Conservation (phyloP, 2,329 filamentous ascomycete species). For the Lomentospora prolificans region DNA sequence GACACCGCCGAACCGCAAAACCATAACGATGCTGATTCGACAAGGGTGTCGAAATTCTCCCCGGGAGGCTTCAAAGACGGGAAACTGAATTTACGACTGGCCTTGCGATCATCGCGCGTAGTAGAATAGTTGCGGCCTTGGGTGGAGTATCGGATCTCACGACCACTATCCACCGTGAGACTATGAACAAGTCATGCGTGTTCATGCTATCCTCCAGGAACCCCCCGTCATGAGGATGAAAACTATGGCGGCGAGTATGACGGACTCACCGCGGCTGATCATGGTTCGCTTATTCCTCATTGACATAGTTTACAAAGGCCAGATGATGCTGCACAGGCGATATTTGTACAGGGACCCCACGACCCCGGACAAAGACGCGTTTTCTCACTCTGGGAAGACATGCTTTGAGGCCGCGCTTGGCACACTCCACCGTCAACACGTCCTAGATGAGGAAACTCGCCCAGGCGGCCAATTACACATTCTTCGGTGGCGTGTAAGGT, state of each 20-base stretch:
- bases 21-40: constrained; percentile 32
- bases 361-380: constrained; percentile 3
- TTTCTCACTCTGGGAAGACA: constrained; percentile 16
- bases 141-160: not conserved
- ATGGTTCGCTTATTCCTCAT: constrained; percentile 19
- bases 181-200: not conserved
- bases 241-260: not conserved
- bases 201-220: not conserved
- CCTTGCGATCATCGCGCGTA: not conserved
- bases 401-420: constrained; percentile 17
- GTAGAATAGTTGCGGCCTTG: not conserved
- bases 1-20: constrained; percentile 34
- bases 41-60: constrained; percentile 21
- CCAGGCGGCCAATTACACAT: constrained; percentile 14
- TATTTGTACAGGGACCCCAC: constrained; percentile 15
- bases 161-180: not conserved
- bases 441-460: constrained; percentile 16
- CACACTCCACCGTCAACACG: constrained; percentile 15
- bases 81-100: not conserved
- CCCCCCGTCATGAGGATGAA: not conserved
- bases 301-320: constrained; percentile 19
- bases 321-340: constrained; percentile 21
- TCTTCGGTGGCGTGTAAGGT: constrained; percentile 15
- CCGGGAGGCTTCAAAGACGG: constrained; percentile 15
- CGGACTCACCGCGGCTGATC: constrained; percentile 17